phyloP scores from a whole-genome alignment of 2,329 filamentous ascomycete genomes.

The Fusarium continuum region DNA sequence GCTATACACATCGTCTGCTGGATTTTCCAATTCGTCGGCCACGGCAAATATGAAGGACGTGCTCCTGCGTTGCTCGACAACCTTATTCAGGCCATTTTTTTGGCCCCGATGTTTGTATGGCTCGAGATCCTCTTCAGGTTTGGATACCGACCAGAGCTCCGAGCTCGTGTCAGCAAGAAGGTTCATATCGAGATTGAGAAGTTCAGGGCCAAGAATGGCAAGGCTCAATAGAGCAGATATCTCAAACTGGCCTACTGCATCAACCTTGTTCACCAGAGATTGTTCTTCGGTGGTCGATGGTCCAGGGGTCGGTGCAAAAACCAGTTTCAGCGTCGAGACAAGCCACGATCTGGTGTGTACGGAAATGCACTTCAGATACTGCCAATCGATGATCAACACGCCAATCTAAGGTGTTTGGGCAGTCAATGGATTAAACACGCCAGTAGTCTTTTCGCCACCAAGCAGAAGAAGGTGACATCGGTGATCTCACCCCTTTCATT shows the following conservation, averaged over 20 bases:
- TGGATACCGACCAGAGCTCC: conserved; percentile 89
- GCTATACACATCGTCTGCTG: conserved; percentile 78
- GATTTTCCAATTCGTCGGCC: conserved; percentile 91
- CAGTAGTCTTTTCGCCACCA: not conserved
- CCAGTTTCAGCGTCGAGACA: conserved; percentile 5
- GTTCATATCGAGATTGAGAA: conserved; percentile 82
- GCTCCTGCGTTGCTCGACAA: conserved; percentile 93
- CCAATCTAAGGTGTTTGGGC: not conserved
- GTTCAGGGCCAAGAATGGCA: conserved; percentile 67
- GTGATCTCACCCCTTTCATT: conserved; percentile 22
- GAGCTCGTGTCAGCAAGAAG: conserved; percentile 78
- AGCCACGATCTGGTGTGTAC: not conserved
- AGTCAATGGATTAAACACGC: not conserved
- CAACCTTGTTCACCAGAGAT: conserved; percentile 2
- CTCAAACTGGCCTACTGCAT: not conserved
- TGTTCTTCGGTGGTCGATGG: not conserved
- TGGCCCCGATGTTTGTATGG: conserved; percentile 97
- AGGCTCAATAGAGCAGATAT: conserved; percentile 56
- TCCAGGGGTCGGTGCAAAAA: not conserved
- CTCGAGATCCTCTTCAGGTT: conserved; percentile 90
- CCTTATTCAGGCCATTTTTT: conserved; percentile 86
- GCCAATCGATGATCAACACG: not conserved
- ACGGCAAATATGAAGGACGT: conserved; percentile 87
- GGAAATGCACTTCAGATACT: not conserved
- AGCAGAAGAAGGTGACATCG: conserved; percentile 1